Percentiles rank a stretch among this genome's conserved stretches.
phyloP scores from a whole-genome alignment of 371 early-diverging fungal species.

The Mortierella sp. region DNA sequence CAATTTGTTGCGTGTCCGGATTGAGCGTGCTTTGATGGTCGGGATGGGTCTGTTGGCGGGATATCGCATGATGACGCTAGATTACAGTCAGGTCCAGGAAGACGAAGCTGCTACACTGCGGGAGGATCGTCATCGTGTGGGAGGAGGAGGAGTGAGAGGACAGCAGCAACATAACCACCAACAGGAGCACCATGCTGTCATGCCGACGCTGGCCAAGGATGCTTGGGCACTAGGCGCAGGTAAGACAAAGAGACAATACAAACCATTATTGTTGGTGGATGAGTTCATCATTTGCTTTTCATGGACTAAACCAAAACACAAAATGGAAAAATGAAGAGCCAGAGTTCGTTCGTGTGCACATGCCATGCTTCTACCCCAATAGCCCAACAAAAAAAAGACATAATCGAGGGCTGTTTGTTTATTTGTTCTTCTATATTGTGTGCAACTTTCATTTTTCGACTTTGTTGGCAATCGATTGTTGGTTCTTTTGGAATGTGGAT shows the following conservation, averaged over 20 bases:
- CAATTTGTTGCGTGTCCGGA: conserved; percentile 50
- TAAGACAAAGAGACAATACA: conserved; percentile 8
- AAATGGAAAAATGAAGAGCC: not conserved
- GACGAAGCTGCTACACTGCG: not conserved
- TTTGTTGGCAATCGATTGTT: not conserved
- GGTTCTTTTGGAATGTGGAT: conserved; percentile 4
- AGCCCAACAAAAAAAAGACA: conserved; percentile 1
- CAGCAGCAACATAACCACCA: not conserved
- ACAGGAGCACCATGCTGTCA: conserved; percentile 14
- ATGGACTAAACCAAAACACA: not conserved
- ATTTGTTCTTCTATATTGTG: conserved; percentile 2
- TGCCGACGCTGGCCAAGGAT: conserved; percentile 27
- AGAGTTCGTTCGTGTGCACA: not conserved
- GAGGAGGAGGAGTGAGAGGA: too few relatives aligned
- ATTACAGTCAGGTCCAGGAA: conserved; percentile 19
- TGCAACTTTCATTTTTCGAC: not conserved
- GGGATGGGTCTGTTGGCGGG: conserved; percentile 53
- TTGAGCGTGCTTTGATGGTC: conserved; percentile 54
- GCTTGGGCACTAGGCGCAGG: conserved; percentile 56
- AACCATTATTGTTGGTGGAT: not conserved
- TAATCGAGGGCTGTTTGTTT: not conserved
- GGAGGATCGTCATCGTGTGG: not conserved
- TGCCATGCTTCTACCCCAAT: conserved; percentile 10
- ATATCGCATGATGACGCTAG: conserved; percentile 56
- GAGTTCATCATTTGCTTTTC: not conserved